Conservation (phyloP, 495 filamentous ascomycete species). For the Hypoxylon fuscum region DNA sequence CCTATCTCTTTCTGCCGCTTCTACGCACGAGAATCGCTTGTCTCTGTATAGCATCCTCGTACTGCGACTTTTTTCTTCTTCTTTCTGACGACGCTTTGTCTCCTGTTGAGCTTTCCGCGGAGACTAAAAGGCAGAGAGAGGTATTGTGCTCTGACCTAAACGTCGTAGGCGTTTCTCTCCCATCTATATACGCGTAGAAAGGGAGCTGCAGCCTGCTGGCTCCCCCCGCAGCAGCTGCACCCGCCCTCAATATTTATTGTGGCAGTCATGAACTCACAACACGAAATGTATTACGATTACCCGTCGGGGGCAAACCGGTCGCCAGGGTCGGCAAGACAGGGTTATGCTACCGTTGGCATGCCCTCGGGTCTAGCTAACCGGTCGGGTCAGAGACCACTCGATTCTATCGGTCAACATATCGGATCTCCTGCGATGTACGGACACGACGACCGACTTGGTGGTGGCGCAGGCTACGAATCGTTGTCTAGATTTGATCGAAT, state of each 20-base stretch:
- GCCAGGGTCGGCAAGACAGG: conserved; percentile 54
- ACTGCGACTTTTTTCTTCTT: conserved; percentile 11
- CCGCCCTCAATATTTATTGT: conserved; percentile 31
- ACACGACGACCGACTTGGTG: conserved; percentile 52
- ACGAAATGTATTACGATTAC: conserved; percentile 57
- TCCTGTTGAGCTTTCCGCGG: conserved; percentile 7
- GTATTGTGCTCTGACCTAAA: conserved; percentile 8
- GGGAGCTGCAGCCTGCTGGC: conserved; percentile 47
- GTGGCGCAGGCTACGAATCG: conserved; percentile 60
- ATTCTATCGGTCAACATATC: conserved; percentile 49
- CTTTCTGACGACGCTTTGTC: conserved; percentile 28
- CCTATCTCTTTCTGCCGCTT: not conserved
- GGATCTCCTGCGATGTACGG: conserved; percentile 63
- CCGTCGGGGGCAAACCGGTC: conserved; percentile 48
- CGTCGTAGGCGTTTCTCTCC: conserved; percentile 26
- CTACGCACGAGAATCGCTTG: conserved; percentile 18
- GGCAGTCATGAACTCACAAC: conserved; percentile 67
- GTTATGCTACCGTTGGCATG: conserved; percentile 57
- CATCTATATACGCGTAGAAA: conserved; percentile 40
- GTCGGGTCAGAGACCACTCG: conserved; percentile 66
- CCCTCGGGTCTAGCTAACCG: conserved; percentile 71
- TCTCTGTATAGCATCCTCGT: conserved; percentile 4
- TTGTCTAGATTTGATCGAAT: conserved; percentile 65
- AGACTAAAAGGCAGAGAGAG: conserved; percentile 2
- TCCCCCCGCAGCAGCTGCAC: conserved; percentile 46